Conservation (phyloP, 73 alveolate species). For the Paramecium tetraurelia region DNA sequence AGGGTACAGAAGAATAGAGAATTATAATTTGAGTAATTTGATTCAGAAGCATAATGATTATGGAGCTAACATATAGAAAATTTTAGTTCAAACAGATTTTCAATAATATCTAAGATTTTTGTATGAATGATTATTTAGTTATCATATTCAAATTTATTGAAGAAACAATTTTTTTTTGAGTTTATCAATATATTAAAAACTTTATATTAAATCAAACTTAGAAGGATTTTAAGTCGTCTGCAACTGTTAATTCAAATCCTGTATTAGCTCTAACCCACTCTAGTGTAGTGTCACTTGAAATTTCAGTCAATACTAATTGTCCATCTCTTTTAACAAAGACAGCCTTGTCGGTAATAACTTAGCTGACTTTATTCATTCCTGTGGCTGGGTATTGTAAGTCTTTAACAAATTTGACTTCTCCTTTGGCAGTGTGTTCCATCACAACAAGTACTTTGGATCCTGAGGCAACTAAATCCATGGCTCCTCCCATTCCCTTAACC, state of each 20-base stretch:
- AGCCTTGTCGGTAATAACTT: constrained; percentile 76
- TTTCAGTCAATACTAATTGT: constrained; percentile 67
- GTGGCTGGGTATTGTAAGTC: constrained; percentile 79
- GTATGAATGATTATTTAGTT: not conserved
- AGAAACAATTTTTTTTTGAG: not conserved
- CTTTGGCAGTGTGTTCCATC: constrained; percentile 88
- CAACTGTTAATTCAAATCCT: constrained; percentile 68
- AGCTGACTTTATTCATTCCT: constrained; percentile 71
- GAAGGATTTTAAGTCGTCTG: constrained; percentile 65
- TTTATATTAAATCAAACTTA: constrained; percentile 30
- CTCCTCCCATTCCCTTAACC: constrained; percentile 94
- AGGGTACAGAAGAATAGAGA: not conserved
- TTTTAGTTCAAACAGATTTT: not conserved
- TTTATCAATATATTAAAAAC: not conserved
- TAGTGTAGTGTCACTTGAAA: constrained; percentile 71
- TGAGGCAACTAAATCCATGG: constrained; percentile 86
- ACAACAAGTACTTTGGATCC: constrained; percentile 73
- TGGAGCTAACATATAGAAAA: not conserved
- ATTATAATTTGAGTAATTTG: not conserved
- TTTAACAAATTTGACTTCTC: constrained; percentile 68
- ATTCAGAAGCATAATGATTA: not conserved
- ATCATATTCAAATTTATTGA: too few relatives aligned
- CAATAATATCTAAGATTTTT: not conserved
- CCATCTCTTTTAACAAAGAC: constrained; percentile 72
- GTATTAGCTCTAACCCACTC: constrained; percentile 73